Evolutionary conservation across 2,329 filamentous ascomycete species (phyloP).

Genomic region (Beauveria pseudobassiana): DNA sequence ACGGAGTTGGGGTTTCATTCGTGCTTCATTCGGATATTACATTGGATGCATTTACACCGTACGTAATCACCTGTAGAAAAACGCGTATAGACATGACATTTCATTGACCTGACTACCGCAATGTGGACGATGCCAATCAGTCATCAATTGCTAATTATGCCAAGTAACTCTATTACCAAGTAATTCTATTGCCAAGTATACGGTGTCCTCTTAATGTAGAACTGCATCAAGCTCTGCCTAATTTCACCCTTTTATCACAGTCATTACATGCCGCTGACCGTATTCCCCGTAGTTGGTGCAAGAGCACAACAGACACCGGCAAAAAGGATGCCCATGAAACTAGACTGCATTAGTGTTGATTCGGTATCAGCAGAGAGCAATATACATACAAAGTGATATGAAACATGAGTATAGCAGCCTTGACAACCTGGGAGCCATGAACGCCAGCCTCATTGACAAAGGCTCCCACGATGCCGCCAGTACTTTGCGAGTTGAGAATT

Average conservation of each 20-base stretch:
- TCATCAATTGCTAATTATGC: not conserved
- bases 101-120: not conserved
- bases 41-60: not conserved
- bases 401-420: slow-evolving; percentile 12
- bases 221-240: not conserved
- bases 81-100: not conserved
- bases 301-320: slow-evolving; percentile 12
- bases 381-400: slow-evolving; percentile 21
- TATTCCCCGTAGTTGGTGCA: not conserved
- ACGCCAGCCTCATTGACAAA: slow-evolving; percentile 1
- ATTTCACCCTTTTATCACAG: too few species aligned
- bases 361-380: slow-evolving; percentile 12
- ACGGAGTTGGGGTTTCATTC: not conserved
- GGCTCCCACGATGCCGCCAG: not conserved
- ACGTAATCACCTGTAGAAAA: not conserved
- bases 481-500: not conserved
- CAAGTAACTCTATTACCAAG: not conserved
- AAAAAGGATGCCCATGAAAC: slow-evolving; percentile 17
- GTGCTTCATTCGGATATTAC: not conserved
- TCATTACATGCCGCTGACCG: too few species aligned
- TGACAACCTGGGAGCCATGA: not conserved
- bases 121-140: not conserved
- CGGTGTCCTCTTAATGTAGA: not conserved
- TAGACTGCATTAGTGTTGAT: slow-evolving; percentile 11
- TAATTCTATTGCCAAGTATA: not conserved